Evolutionary conservation across 2,329 filamentous ascomycete species (phyloP), one percentile per base, ranked within the genome.

Genomic region (Talaromyces rugulosus): DNA sequence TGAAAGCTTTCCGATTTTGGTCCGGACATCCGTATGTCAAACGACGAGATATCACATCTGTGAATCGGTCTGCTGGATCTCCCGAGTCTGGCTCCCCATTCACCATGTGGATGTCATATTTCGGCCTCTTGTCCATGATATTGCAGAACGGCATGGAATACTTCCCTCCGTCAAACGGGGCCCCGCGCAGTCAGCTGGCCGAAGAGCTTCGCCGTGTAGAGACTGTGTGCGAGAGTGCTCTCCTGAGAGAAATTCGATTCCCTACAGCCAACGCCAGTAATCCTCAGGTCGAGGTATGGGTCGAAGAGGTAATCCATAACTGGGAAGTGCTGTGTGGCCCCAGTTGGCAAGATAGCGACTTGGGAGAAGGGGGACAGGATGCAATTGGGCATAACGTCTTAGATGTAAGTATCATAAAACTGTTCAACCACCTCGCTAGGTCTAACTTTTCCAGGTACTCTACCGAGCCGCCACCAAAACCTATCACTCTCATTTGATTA

Each of bases 391-490:
- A 89, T 59, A 87, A 87, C 57, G 87, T 96, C 34, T 83, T 99
- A 47, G 93, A 88, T 69, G 82, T 84, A 74, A 68, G 78, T 71
- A 52, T 55, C 5, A 16, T 30, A 11, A 30, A 30, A 53, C 14
- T 1, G 12, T 51, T 9, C 44, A 18, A 18, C 27, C 42, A 31
- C 54, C 52, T n/a, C 34, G 40, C 5, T 53, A 54, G 12, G 28
- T 23, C 54, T 61, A 34, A 63, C 50, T n/a, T 14, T 28, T 16
- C 42, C 61, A 95, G 74, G 90, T 92, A 31, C 82, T 99, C 6
- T 99, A 98, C 75, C 89, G 89, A 44, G 91, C 93, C 27, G 91
- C 94, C 7, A 92, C 90, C 9, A 96, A 95, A 75, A 96, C 93
- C 0, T 99, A 95, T 71, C 95, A 99, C 76, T 99, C 95, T 1